These are phyloP conservation scores for Nelumbo lutea DNA, from an alignment of 164 flowering plant genomes.

Conservation along the genomic window DNA sequence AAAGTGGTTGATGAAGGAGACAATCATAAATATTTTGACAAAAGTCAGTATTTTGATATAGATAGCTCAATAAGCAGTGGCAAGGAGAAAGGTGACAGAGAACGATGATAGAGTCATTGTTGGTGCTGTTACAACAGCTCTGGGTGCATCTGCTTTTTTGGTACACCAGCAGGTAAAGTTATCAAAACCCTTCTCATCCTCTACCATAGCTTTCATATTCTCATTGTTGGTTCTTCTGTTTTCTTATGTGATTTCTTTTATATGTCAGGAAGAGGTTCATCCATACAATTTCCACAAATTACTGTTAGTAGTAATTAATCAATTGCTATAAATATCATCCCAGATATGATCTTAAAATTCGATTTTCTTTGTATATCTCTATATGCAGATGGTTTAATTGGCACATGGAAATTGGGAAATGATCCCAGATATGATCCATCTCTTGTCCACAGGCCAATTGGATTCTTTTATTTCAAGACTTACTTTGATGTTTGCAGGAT, in stretches of 20 bases:
- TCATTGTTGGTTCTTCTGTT: neutral
- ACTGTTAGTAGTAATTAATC: too few relatives aligned
- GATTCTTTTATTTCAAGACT: too few relatives aligned
- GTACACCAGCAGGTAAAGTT: conserved; percentile 7
- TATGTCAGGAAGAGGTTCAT: neutral
- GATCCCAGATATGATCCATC: too few relatives aligned
- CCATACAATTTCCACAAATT: too few relatives aligned
- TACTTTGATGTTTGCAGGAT: too few relatives aligned
- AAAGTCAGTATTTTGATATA: neutral
- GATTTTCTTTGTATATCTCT: too few relatives aligned
- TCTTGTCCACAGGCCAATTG: too few relatives aligned
- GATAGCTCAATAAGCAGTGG: neutral
- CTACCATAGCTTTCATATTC: neutral
- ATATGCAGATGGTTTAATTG: neutral
- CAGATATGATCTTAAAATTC: too few relatives aligned
- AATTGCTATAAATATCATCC: neutral
- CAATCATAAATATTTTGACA: conserved; percentile 11
- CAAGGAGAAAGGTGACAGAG: neutral
- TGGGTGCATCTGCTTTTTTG: conserved; percentile 84
- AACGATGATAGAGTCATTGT: conserved; percentile 41
- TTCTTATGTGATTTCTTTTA: neutral
- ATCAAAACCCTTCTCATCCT: conserved; percentile 7
- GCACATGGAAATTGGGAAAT: neutral
- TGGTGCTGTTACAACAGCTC: conserved; percentile 73
- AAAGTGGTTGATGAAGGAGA: conserved; percentile 11